Evolutionary conservation across 179 eudicot species (phyloP), one percentile per base, ranked within the genome.

Genomic region (Spergularia azorica): DNA sequence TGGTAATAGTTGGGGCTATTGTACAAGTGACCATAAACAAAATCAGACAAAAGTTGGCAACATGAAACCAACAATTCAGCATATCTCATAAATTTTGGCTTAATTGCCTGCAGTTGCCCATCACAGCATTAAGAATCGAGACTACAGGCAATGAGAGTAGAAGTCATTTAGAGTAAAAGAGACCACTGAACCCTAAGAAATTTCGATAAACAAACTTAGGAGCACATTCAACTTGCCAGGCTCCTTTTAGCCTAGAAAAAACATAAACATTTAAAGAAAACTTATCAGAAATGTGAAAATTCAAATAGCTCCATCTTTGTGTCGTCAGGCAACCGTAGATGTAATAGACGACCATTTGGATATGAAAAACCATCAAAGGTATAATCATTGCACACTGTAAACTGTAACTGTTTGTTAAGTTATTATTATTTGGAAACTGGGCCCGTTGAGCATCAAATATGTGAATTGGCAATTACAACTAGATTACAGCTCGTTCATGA

Each of bases 1-100:
- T 78, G 94, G 94, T 63, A 89, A 78, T 82, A 95, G 64, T 59
- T 83, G 92, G 83, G 99, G 98, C 99, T 95, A 68, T 66, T 80
- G 36, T 26, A 79, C 74, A 82, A 61, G n/a, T 32, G 17, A 59
- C 15, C 10, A 68, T 20, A 21, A 52, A 32, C 3, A 26, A 11
- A 61, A 51, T 9, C 9, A 51, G n/a, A 66, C 38, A 9, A 50
- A 61, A 18, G 2, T 2, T 15, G 10, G 32, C 32, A 26, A 26
- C 32, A 26, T 26, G 32, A 26, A 26, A 26, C 32, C 32, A 26
- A 26, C 32, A 26, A 26, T 26, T 0, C 32, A 26, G 32, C 32
- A 26, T 26, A 26, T 26, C 32, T 26, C 32, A 26, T 26, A 26
- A 26, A 26, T 26, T 26, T 26, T 26, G 32, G 32, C 32, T 26